Percentiles rank a stretch among this genome's conserved stretches.
phyloP scores from a whole-genome alignment of 345 rosid species.

The Populus davidiana region DNA sequence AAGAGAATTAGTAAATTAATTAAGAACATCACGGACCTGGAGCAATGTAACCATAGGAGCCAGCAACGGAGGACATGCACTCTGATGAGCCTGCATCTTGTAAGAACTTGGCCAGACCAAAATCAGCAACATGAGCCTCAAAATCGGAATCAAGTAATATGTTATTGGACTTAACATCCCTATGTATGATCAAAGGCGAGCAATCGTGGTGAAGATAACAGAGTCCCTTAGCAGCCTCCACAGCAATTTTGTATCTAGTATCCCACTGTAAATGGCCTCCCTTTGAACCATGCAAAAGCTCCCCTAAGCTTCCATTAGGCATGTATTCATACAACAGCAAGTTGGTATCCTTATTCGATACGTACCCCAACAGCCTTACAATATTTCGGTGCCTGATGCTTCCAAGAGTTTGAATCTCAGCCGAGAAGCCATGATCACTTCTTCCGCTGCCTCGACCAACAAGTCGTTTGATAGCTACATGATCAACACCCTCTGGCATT shows the following conservation, averaged over 20 bases:
- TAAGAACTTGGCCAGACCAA: conserved; percentile 91
- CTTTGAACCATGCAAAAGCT: conserved; percentile 74
- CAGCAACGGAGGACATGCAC: conserved; percentile 87
- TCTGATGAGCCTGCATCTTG: conserved; percentile 75
- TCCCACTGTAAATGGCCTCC: conserved; percentile 91
- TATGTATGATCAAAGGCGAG: conserved; percentile 80
- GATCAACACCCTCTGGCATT: conserved; percentile 58
- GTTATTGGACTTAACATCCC: conserved; percentile 90
- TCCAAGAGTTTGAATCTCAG: conserved; percentile 87
- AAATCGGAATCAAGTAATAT: conserved; percentile 72
- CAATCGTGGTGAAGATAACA: conserved; percentile 96
- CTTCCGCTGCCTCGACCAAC: conserved; percentile 61
- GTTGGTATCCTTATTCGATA: conserved; percentile 85
- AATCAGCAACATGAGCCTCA: conserved; percentile 93
- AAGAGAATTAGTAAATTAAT: background rate
- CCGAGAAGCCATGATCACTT: conserved; percentile 81
- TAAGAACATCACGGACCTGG: conserved; percentile 49
- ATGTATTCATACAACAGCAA: conserved; percentile 75
- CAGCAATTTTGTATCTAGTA: conserved; percentile 59
- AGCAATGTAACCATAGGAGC: conserved; percentile 93
- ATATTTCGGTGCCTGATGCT: conserved; percentile 81
- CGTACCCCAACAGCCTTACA: conserved; percentile 70
- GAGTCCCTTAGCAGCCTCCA: conserved; percentile 77
- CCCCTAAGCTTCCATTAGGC: conserved; percentile 92
- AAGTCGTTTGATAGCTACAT: conserved; percentile 70